Base-by-base conservation (phyloP, 2,329 filamentous ascomycete genomes). In the Gyromitra esculenta region DNA sequence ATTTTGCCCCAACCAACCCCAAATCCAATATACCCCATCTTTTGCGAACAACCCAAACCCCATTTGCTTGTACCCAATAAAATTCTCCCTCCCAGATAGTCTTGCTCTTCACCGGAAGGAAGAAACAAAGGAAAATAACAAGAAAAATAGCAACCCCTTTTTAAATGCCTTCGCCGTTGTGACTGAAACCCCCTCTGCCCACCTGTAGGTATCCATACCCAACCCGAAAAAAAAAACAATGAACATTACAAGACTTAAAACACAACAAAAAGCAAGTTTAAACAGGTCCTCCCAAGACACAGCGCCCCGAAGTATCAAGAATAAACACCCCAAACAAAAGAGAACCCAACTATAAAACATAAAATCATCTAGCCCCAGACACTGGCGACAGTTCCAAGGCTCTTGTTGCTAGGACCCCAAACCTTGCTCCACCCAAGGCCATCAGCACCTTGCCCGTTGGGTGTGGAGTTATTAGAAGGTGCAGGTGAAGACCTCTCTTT, bases 401-500 rank as follows among this genome's bases (percentile, higher is more conserved):
- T 79, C 75, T 81, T 81, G 60, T 73, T 79, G 54, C 76, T 75
- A 74, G 77, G 67, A 56, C 80, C 80, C 80, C 80, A 81, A 62
- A 81, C 80, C 66, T 81, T 81, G 50, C 80, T 79, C 80, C 80
- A 81, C 63, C 78, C 79, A 68, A 79, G 76, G 9, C 77, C 80
- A 67, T 81, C 79, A 50, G 79, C 76, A 65, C 77, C 78, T 75
- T 81, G 79, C 21, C 77, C 79, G 54, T 75, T 78, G 37, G 79
- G 75, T 21, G 79, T 78, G 43, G 79, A 78, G 43, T 79, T 78
- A 70, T 80, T 81, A 41, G 80, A 81, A 43, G 80, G 80, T 65
- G 80, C 80, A 57, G 80, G 80, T 52, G 80, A 78, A 56, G 80
- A 81, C 67, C 80, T 78, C 75, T 81, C 80, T 41, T 81, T 81